Conservation (phyloP, 2,329 filamentous ascomycete genomes). For the Parastagonospora nodorum region DNA sequence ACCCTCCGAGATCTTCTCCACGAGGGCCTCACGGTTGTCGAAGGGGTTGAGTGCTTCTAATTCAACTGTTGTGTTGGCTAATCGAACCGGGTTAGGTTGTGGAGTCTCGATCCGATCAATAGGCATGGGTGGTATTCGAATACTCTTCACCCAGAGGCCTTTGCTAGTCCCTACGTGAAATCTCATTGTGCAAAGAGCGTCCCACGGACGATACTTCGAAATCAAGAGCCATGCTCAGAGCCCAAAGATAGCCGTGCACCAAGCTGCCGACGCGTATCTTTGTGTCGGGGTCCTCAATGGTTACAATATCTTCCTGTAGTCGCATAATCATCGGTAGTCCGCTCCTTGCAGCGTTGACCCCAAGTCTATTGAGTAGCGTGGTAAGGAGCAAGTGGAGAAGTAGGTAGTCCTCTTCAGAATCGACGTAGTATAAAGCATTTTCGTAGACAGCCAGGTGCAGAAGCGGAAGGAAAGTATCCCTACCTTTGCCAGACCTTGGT, state of each 20-base stretch:
- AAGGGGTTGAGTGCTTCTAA: constrained; percentile 67
- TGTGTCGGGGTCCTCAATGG: constrained; percentile 66
- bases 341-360: constrained; percentile 78
- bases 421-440: constrained; percentile 68
- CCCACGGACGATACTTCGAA: constrained; percentile 74
- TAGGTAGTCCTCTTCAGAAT: constrained; percentile 73
- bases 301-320: constrained; percentile 81
- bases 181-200: constrained; percentile 74
- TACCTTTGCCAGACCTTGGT: constrained; percentile 58
- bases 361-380: constrained; percentile 75
- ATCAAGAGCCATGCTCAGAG: constrained; percentile 75
- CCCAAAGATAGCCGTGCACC: constrained; percentile 88
- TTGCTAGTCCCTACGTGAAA: constrained; percentile 72
- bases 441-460: constrained; percentile 91
- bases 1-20: constrained; percentile 73
- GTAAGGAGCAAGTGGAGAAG: constrained; percentile 77
- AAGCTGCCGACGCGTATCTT: constrained; percentile 83
- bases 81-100: constrained; percentile 24
- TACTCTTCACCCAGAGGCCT: constrained; percentile 76
- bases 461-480: constrained; percentile 77
- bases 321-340: constrained; percentile 88
- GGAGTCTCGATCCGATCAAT: constrained; percentile 62
- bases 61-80: constrained; percentile 34
- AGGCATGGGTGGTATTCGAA: constrained; percentile 71
- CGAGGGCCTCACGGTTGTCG: constrained; percentile 71